phyloP scores from a whole-genome alignment of 345 rosid species.

The Eucalyptus sideroxylon region DNA sequence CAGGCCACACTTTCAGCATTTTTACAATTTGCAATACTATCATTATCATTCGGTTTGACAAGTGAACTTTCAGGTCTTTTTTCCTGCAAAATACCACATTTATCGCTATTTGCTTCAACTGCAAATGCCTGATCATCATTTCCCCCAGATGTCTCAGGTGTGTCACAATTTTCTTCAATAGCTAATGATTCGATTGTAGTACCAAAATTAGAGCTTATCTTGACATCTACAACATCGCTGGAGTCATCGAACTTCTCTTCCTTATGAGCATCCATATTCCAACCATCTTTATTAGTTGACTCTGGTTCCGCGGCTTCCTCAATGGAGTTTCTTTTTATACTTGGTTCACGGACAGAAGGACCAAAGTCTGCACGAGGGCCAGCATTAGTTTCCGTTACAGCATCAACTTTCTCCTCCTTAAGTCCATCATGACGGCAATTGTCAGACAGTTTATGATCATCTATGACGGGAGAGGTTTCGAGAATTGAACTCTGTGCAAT shows the following conservation, averaged over 20 bases:
- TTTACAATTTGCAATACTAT: not conserved
- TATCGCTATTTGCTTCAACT: not conserved
- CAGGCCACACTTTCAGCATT: constrained; percentile 6
- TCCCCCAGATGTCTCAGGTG: not conserved
- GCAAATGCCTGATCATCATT: constrained; percentile 4
- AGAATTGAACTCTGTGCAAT: constrained; percentile 70
- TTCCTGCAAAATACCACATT: constrained; percentile 9
- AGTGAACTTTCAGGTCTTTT: constrained; percentile 1
- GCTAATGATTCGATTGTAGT: not conserved
- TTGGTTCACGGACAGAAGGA: constrained; percentile 10
- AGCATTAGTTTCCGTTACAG: not conserved
- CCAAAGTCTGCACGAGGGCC: not conserved
- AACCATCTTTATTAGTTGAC: constrained; percentile 1
- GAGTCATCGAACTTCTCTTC: constrained; percentile 6
- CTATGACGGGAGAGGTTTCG: constrained; percentile 20
- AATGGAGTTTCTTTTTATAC: constrained; percentile 5
- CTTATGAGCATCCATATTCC: constrained; percentile 4
- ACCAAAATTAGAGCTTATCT: constrained; percentile 8
- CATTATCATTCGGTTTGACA: not conserved
- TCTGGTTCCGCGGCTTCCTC: constrained; percentile 9
- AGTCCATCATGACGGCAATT: constrained; percentile 5
- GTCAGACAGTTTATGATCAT: constrained; percentile 9
- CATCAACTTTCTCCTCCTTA: constrained; percentile 20
- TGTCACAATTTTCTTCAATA: constrained; percentile 1
- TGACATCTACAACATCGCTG: constrained; percentile 7